These are phyloP conservation scores for Claviceps cyperi DNA, from an alignment of 2,329 filamentous ascomycete genomes.

Conservation along the genomic window DNA sequence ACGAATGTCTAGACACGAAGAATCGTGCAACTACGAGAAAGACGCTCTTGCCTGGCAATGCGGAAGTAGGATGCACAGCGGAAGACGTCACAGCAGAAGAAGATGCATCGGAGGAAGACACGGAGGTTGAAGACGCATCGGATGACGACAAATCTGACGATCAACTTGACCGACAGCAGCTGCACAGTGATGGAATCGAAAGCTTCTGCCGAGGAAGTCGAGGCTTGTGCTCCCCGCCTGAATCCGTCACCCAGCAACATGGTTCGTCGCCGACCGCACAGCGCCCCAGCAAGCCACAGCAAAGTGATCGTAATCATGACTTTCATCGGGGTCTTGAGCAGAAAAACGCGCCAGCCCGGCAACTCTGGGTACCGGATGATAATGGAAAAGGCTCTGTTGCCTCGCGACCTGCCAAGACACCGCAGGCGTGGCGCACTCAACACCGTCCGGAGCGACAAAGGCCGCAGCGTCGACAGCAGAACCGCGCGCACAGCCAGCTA, in stretches of 20 bases:
- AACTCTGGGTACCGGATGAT: slow-evolving; percentile 17
- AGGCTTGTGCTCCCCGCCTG: slow-evolving; percentile 16
- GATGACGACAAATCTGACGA: too few relatives aligned
- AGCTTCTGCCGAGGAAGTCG: slow-evolving; percentile 10
- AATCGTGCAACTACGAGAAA: slow-evolving; percentile 4
- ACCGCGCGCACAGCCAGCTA: neutral
- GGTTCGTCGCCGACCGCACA: slow-evolving; percentile 10
- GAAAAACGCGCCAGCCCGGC: slow-evolving; percentile 10
- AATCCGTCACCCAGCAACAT: slow-evolving; percentile 9
- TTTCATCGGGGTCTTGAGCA: slow-evolving; percentile 12
- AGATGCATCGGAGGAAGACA: too few relatives aligned
- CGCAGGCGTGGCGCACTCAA: neutral
- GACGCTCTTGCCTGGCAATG: slow-evolving; percentile 4
- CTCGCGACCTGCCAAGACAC: slow-evolving; percentile 3
- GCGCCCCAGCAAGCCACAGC: slow-evolving; percentile 8
- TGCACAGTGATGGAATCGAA: slow-evolving; percentile 4
- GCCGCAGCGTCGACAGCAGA: neutral
- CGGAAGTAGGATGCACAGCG: neutral
- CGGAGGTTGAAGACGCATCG: too few relatives aligned
- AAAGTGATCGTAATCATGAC: slow-evolving; percentile 7
- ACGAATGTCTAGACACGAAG: neutral
- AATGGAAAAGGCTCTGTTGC: slow-evolving; percentile 1
- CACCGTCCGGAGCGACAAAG: slow-evolving; percentile 4
- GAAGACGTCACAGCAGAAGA: neutral
- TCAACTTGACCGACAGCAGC: slow-evolving; percentile 3